Conservation (phyloP, 2,329 filamentous ascomycete genomes). For the Neospermospora avenae region DNA sequence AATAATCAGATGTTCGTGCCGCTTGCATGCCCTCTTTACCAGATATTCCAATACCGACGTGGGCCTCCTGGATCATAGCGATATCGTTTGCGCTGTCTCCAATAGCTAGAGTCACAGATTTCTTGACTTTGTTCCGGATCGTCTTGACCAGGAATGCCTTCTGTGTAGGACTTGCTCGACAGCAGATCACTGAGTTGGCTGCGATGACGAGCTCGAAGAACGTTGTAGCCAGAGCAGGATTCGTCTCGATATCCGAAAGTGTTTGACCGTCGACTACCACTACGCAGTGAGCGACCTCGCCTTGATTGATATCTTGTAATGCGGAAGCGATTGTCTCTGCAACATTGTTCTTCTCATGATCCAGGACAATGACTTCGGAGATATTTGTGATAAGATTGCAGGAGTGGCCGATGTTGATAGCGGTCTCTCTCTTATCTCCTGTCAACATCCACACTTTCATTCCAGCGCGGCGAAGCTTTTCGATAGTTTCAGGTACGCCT, state of each 20-base stretch:
- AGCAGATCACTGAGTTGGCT: constrained; percentile 87
- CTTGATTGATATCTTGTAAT: constrained; percentile 18
- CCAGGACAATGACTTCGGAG: constrained; percentile 77
- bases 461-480: constrained; percentile 76
- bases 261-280: constrained; percentile 81
- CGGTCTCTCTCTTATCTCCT: constrained; percentile 87
- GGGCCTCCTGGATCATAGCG: constrained; percentile 86
- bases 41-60: constrained; percentile 86
- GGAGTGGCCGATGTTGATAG: constrained; percentile 88
- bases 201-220: constrained; percentile 76
- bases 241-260: constrained; percentile 65
- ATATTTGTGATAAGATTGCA: constrained; percentile 69
- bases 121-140: constrained; percentile 68
- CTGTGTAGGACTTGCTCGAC: constrained; percentile 83
- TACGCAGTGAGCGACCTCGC: constrained; percentile 61
- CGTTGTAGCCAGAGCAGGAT: constrained; percentile 51
- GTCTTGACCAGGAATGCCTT: constrained; percentile 80
- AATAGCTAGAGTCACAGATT: constrained; percentile 79
- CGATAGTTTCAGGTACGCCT: constrained; percentile 87
- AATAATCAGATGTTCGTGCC: constrained; percentile 82
- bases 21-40: constrained; percentile 89
- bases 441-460: constrained; percentile 98
- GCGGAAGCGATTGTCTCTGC: constrained; percentile 4
- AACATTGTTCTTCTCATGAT: constrained; percentile 41
- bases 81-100: constrained; percentile 92